phyloP scores from a whole-genome alignment of 352 stramenopile genomes.

The Pilasporangium apinafurcum region DNA sequence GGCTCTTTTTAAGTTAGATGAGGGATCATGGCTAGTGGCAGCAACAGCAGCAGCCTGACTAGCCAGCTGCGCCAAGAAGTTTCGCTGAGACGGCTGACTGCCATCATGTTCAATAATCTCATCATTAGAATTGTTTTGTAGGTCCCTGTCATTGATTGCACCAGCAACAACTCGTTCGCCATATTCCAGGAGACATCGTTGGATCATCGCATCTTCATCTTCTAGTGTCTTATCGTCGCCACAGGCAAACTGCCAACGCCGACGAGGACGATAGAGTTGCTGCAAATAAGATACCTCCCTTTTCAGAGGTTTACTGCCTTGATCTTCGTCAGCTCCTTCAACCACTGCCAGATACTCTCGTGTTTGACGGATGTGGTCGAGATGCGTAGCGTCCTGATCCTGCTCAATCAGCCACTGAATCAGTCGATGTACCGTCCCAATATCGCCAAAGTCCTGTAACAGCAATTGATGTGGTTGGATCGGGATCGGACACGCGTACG shows the following conservation, averaged over 20 bases:
- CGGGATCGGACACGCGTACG: conserved; percentile 12
- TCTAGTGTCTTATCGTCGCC: conserved; percentile 17
- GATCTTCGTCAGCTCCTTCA: background rate
- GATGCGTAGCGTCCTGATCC: conserved; percentile 16
- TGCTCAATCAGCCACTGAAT: conserved; percentile 51
- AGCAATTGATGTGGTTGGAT: conserved; percentile 72
- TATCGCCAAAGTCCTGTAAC: conserved; percentile 73
- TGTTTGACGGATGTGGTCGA: conserved; percentile 23
- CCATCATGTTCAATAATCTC: background rate
- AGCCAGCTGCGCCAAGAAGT: conserved; percentile 36
- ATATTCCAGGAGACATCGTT: conserved; percentile 80
- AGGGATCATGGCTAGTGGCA: background rate
- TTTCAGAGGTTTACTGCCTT: conserved; percentile 13
- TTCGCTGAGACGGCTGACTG: background rate
- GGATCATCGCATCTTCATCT: conserved; percentile 59
- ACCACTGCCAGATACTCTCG: conserved; percentile 26
- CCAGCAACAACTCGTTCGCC: conserved; percentile 60
- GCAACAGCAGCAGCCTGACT: conserved; percentile 38
- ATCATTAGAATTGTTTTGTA: conserved; percentile 2
- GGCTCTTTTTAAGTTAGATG: background rate
- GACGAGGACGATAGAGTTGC: conserved; percentile 24
- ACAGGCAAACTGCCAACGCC: conserved; percentile 36
- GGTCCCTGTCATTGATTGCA: conserved; percentile 4
- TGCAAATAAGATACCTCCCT: conserved; percentile 40
- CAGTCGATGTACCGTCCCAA: conserved; percentile 42